Percentiles rank a stretch among this genome's conserved stretches.
phyloP scores from a whole-genome alignment of 768 basidiomycete species.

The Chalciporus piperatus region DNA sequence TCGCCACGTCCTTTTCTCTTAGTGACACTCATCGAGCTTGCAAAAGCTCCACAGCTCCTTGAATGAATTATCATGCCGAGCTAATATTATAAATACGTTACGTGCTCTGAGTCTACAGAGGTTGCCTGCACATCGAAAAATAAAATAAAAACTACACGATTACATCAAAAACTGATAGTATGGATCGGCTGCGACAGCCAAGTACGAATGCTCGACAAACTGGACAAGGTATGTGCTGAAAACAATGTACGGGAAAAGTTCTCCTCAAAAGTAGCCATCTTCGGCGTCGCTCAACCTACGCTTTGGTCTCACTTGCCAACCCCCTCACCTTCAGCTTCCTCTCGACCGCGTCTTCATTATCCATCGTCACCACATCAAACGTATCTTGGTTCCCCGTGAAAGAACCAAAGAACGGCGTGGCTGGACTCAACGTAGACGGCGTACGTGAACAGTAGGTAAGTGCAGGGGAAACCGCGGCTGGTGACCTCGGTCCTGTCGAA shows the following conservation, averaged over 20 bases:
- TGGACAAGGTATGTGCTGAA: background rate
- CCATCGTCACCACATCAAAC: slow-evolving; percentile 28
- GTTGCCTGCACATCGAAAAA: no score
- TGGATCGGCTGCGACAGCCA: background rate
- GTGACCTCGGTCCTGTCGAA: slow-evolving; percentile 37
- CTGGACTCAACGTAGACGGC: slow-evolving; percentile 65
- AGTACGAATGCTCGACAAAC: background rate
- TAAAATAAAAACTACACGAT: background rate
- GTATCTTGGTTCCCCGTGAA: slow-evolving; percentile 37
- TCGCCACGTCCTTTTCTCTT: no score
- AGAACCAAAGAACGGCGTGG: slow-evolving; percentile 68
- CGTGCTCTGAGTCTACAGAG: no score
- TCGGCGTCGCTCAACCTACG: no score
- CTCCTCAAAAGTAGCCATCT: background rate
- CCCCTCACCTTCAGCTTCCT: slow-evolving; percentile 23
- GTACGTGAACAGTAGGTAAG: slow-evolving; percentile 66
- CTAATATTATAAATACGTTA: no score
- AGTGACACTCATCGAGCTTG: no score
- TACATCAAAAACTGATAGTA: background rate
- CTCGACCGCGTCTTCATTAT: slow-evolving; percentile 22
- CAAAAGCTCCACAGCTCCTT: no score
- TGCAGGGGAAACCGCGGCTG: slow-evolving; percentile 61
- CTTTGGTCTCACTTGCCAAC: slow-evolving; percentile 11
- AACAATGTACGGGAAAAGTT: background rate
- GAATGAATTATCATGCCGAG: no score